Conservation (phyloP, 2,329 filamentous ascomycete genomes). For the Cercospora sp. region DNA sequence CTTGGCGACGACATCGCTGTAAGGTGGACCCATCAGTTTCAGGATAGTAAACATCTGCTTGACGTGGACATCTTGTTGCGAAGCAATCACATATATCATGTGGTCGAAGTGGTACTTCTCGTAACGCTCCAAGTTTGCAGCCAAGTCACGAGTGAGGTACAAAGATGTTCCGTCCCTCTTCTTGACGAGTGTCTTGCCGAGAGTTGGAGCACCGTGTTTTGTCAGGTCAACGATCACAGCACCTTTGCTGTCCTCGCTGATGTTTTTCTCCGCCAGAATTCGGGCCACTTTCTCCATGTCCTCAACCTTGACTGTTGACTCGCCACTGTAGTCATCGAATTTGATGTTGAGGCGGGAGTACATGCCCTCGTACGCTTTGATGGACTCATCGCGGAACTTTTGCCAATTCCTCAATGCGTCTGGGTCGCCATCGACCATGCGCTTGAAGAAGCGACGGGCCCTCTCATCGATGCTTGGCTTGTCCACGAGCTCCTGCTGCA, state of each 20-base stretch:
- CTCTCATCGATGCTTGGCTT: constrained; percentile 68
- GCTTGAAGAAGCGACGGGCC: constrained; percentile 70
- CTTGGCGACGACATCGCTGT: constrained; percentile 55
- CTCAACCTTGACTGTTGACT: constrained; percentile 65
- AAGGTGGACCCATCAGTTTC: constrained; percentile 61
- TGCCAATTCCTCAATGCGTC: constrained; percentile 63
- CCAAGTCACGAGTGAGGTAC: constrained; percentile 70
- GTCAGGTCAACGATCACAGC: constrained; percentile 69
- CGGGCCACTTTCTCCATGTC: constrained; percentile 63
- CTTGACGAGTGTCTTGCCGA: constrained; percentile 67
- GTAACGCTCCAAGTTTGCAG: constrained; percentile 63
- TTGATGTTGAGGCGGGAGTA: constrained; percentile 65
- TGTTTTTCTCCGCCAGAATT: constrained; percentile 59
- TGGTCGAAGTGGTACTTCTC: constrained; percentile 65
- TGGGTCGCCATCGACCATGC: constrained; percentile 64
- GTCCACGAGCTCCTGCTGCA: constrained; percentile 51
- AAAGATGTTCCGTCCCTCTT: constrained; percentile 67
- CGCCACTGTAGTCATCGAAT: constrained; percentile 68
- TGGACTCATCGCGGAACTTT: constrained; percentile 64
- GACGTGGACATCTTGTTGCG: constrained; percentile 65
- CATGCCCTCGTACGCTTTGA: constrained; percentile 64
- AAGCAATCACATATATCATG: constrained; percentile 68
- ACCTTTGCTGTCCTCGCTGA: constrained; percentile 65
- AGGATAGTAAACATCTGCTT: constrained; percentile 67
- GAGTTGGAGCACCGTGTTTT: constrained; percentile 67